Conservation (phyloP, 2,329 filamentous ascomycete species). For the Exutisphaerella laricina region DNA sequence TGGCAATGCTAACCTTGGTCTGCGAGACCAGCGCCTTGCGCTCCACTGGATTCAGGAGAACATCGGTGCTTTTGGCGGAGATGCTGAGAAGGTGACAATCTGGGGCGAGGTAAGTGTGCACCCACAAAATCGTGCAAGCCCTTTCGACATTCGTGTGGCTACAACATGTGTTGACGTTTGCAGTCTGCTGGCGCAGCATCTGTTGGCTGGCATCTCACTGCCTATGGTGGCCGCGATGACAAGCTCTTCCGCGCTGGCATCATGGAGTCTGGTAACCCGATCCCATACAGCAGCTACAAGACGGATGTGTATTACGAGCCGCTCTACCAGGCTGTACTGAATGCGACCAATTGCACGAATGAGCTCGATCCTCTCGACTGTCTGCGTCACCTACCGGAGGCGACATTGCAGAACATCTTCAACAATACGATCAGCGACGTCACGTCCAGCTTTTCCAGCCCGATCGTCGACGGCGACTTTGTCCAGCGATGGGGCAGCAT, state of each 20-base stretch:
- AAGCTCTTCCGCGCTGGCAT: conserved; percentile 44
- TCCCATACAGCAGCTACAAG: conserved; percentile 22
- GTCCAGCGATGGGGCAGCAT: conserved; percentile 48
- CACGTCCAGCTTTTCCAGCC: conserved; percentile 35
- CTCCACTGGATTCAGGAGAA: conserved; percentile 43
- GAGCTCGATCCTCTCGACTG: conserved; percentile 57
- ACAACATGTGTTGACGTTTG: too few relatives aligned
- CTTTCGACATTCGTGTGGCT: too few relatives aligned
- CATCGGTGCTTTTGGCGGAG: conserved; percentile 63
- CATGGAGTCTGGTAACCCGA: conserved; percentile 38
- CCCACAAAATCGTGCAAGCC: too few relatives aligned
- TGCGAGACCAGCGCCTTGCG: conserved; percentile 41
- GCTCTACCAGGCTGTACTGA: conserved; percentile 58
- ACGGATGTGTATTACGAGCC: conserved; percentile 40
- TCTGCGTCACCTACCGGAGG: conserved; percentile 48
- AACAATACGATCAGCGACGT: conserved; percentile 26
- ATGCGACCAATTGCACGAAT: conserved; percentile 54
- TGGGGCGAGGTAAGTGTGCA: conserved; percentile 29
- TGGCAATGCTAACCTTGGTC: conserved; percentile 48
- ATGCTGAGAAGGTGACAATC: conserved; percentile 51
- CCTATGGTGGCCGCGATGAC: conserved; percentile 45
- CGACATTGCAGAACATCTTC: conserved; percentile 27
- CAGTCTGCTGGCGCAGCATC: conserved; percentile 41
- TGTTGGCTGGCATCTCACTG: conserved; percentile 44
- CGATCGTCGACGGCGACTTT: conserved; percentile 53